Percentiles rank a stretch among this genome's conserved stretches.
Conservation (phyloP, 2,329 filamentous ascomycete genomes). For the Phoma herbarum region DNA sequence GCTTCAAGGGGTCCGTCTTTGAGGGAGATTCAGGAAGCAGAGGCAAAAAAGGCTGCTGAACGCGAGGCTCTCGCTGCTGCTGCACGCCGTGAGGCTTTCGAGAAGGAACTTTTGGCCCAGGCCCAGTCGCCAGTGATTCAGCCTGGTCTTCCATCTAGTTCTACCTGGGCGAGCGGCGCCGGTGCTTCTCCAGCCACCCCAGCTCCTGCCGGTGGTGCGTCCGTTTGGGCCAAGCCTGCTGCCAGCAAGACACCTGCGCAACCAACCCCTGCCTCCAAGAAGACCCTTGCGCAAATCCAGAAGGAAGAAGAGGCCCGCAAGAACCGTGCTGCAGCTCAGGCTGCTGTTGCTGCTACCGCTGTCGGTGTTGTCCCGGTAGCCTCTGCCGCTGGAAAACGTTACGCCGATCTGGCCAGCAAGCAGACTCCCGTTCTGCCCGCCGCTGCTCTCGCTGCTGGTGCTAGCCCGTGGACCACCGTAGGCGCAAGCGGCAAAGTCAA, state of each 20-base stretch:
- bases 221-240: conserved; percentile 70
- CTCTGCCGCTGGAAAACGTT: conserved; percentile 76
- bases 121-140: conserved; percentile 67
- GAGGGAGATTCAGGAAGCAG: conserved; percentile 95
- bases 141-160: conserved; percentile 83
- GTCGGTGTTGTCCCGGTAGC: conserved; percentile 56
- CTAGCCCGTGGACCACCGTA: conserved; percentile 88
- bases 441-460: conserved; percentile 54
- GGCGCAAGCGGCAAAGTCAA: conserved; percentile 94
- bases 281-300: conserved; percentile 94
- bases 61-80: conserved; percentile 82
- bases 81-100: conserved; percentile 77
- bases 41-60: conserved; percentile 91
- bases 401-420: conserved; percentile 93
- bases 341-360: conserved; percentile 55
- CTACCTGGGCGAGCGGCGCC: conserved; percentile 81
- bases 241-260: conserved; percentile 59
- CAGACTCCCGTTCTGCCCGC: conserved; percentile 57
- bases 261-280: conserved; percentile 67
- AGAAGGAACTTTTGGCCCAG: conserved; percentile 77
- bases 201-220: conserved; percentile 54
- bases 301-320: conserved; percentile 94
- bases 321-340: conserved; percentile 70
- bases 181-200: conserved; percentile 71
- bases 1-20: conserved; percentile 85